A percentile compares a stretch with the other conserved stretches of the same genome.
Conservation (phyloP, 78 protist genomes). For the Paratrimastix pyriformis region DNA sequence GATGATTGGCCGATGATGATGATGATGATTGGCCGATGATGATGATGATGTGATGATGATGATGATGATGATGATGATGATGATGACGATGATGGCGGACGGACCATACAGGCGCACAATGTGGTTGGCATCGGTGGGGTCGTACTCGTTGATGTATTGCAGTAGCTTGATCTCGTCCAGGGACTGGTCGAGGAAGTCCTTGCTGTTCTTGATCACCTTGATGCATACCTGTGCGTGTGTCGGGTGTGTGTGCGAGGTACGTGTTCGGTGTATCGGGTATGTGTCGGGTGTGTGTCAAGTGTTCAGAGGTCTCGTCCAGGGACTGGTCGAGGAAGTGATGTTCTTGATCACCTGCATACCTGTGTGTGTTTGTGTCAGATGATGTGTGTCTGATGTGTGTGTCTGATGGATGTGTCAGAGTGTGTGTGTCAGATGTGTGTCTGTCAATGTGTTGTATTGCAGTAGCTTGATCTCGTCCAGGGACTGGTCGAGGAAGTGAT, state of each 20-base stretch:
- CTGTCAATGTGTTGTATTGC: no score
- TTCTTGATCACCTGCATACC: conserved; percentile 65
- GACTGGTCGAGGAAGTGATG: conserved; percentile 70
- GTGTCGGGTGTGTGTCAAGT: no score
- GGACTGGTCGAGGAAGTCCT: conserved; percentile 70
- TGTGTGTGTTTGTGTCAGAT: background rate
- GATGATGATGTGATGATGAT: no score
- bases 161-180: conserved; percentile 70
- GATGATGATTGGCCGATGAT: no score
- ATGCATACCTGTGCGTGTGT: conserved; percentile 34
- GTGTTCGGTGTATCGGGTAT: no score
- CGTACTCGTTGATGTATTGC: conserved; percentile 24
- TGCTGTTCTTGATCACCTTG: conserved; percentile 64
- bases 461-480: conserved; percentile 72
- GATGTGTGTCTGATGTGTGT: no score
- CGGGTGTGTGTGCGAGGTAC: no score
- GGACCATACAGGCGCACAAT: conserved; percentile 30
- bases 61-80: no score
- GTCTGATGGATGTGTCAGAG: no score
- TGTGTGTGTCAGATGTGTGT: no score
- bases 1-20: no score
- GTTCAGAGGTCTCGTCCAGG: conserved; percentile 71
- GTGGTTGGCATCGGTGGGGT: conserved; percentile 30
- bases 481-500: conserved; percentile 67
- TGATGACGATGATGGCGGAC: no score